These are phyloP conservation scores for Salmacisia buchloeana DNA, from an alignment of 1,284 basidiomycete genomes.

Conservation along the genomic window DNA sequence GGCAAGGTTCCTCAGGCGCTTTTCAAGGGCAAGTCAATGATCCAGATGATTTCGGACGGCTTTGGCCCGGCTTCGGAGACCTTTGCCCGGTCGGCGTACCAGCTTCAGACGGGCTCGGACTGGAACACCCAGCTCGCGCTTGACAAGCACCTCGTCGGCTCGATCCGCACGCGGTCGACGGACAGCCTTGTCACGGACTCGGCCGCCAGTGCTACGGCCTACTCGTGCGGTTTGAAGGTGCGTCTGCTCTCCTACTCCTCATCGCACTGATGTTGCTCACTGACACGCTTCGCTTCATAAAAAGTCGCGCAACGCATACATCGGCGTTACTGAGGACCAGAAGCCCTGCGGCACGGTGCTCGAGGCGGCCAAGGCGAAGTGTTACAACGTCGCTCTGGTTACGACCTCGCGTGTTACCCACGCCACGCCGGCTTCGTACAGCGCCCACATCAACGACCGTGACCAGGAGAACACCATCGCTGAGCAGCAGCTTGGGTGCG, in stretches of 20 bases:
- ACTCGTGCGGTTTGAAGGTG: conserved; percentile 43
- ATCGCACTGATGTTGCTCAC: no score
- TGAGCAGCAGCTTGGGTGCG: conserved; percentile 42
- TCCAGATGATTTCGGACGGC: conserved; percentile 26
- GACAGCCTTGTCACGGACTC: conserved; percentile 50
- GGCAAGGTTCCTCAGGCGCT: neutral
- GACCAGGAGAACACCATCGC: conserved; percentile 49
- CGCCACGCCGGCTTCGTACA: conserved; percentile 45
- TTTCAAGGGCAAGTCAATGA: neutral
- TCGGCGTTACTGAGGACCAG: conserved; percentile 45
- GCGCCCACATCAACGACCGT: conserved; percentile 46
- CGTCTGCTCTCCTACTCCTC: no score
- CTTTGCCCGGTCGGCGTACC: conserved; percentile 42
- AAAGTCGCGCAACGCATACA: conserved; percentile 47
- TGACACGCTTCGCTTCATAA: no score
- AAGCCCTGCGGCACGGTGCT: conserved; percentile 49
- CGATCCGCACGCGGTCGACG: conserved; percentile 43
- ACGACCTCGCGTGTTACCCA: conserved; percentile 48
- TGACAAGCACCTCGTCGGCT: conserved; percentile 45
- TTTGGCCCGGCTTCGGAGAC: conserved; percentile 50
- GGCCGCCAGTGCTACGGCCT: conserved; percentile 49
- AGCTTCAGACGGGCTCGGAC: conserved; percentile 22
- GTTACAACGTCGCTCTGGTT: conserved; percentile 44
- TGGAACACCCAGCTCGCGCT: conserved; percentile 39
- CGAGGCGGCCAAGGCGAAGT: conserved; percentile 47